These are phyloP conservation scores for Brassica cretica DNA, from an alignment of 345 rosid genomes.

Conservation along the genomic window DNA sequence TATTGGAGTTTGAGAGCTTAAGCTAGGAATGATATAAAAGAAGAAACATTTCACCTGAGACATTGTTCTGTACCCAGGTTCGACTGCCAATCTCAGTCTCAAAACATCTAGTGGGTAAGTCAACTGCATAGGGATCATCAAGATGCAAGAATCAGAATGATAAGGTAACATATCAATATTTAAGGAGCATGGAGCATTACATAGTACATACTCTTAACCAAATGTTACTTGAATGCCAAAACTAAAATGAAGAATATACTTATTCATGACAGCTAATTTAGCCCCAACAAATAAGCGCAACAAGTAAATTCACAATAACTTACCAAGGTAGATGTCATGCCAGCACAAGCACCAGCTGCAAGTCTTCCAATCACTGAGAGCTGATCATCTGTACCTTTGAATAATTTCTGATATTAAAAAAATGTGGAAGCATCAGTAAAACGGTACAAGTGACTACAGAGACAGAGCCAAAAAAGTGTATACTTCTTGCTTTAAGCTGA, in stretches of 20 bases:
- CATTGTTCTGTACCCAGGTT: constrained; percentile 84
- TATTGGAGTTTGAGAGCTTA: neutral
- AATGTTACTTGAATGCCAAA: neutral
- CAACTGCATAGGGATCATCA: constrained; percentile 46
- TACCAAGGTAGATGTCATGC: constrained; percentile 98
- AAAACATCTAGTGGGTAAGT: constrained; percentile 97
- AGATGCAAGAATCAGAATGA: constrained; percentile 15
- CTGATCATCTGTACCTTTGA: constrained; percentile 71
- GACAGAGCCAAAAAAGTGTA: neutral
- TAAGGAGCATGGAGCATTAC: neutral
- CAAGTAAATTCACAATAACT: constrained; percentile 34
- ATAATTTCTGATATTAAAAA: constrained; percentile 66
- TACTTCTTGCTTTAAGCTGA: neutral
- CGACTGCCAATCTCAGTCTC: constrained; percentile 88
- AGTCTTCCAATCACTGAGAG: constrained; percentile 91
- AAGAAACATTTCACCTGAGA: constrained; percentile 58
- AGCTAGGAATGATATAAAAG: constrained; percentile 2
- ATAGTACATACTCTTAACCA: neutral
- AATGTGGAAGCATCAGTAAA: constrained; percentile 26
- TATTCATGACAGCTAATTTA: neutral
- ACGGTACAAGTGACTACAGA: neutral
- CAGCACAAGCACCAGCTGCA: constrained; percentile 99
- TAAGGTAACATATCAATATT: neutral
- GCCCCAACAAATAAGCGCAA: neutral
- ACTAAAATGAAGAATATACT: neutral